Conservation (phyloP, 2,329 filamentous ascomycete species). For the Colletotrichum viniferum region DNA sequence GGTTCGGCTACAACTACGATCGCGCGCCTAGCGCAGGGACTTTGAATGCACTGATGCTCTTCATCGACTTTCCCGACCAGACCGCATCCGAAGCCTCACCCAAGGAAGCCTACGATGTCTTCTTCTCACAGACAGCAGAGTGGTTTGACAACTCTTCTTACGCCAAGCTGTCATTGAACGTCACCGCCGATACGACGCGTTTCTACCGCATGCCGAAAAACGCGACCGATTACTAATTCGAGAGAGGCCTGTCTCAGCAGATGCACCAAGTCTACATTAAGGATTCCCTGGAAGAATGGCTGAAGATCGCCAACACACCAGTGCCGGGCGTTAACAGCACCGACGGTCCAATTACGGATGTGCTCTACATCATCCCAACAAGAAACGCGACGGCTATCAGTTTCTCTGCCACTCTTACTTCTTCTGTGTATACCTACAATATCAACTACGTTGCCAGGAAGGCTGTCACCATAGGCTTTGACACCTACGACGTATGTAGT, state of each 20-base stretch:
- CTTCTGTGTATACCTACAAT: slow-evolving; percentile 25
- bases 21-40: slow-evolving; percentile 36
- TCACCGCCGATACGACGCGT: slow-evolving; percentile 24
- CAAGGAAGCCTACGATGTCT: not conserved
- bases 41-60: slow-evolving; percentile 37
- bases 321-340: slow-evolving; percentile 6
- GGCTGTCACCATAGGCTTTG: slow-evolving; percentile 35
- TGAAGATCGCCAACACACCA: slow-evolving; percentile 8
- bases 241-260: slow-evolving; percentile 29
- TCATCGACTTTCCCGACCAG: slow-evolving; percentile 38
- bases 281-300: slow-evolving; percentile 31
- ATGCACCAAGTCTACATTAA: slow-evolving; percentile 31
- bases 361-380: slow-evolving; percentile 35
- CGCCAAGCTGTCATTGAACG: slow-evolving; percentile 24
- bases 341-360: slow-evolving; percentile 21
- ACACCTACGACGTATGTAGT: slow-evolving; percentile 34
- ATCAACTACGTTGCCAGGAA: slow-evolving; percentile 31
- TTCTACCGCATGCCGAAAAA: slow-evolving; percentile 31
- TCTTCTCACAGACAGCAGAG: not conserved
- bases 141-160: slow-evolving; percentile 20
- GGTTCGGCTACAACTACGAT: slow-evolving; percentile 30
- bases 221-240: slow-evolving; percentile 27
- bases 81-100: slow-evolving; percentile 16
- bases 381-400: slow-evolving; percentile 28
- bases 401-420: slow-evolving; percentile 30